phyloP scores from a whole-genome alignment of 805 yeast species.

The Pachysolen tannophilus region DNA sequence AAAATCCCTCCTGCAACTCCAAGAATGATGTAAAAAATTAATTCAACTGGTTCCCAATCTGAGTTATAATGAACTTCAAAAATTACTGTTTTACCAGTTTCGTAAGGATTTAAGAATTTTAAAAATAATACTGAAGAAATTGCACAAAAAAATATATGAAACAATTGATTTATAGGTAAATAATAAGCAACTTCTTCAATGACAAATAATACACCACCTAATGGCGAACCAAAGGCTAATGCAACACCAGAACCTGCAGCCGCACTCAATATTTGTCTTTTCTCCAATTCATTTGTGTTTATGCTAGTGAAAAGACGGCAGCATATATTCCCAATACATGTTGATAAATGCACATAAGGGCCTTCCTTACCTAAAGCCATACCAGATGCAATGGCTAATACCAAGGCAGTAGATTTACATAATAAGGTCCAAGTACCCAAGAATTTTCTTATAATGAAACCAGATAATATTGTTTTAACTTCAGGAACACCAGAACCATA shows the following conservation, averaged over 20 bases:
- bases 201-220: slow-evolving; percentile 50
- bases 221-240: slow-evolving; percentile 51
- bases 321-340: slow-evolving; percentile 50
- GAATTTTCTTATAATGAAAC: slow-evolving; percentile 46
- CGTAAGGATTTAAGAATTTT: slow-evolving; percentile 48
- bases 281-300: slow-evolving; percentile 37
- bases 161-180: slow-evolving; percentile 44
- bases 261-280: slow-evolving; percentile 47
- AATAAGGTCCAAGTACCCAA: slow-evolving; percentile 44
- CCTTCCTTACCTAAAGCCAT: slow-evolving; percentile 54
- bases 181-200: slow-evolving; percentile 51
- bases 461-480: slow-evolving; percentile 51
- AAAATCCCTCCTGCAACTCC: slow-evolving; percentile 47
- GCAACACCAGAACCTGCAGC: slow-evolving; percentile 55
- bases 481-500: slow-evolving; percentile 58
- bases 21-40: slow-evolving; percentile 34
- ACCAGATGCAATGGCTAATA: slow-evolving; percentile 50
- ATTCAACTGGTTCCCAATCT: slow-evolving; percentile 45
- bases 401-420: slow-evolving; percentile 37
- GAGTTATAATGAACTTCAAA: slow-evolving; percentile 42
- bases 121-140: slow-evolving; percentile 43
- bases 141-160: slow-evolving; percentile 49
- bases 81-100: slow-evolving; percentile 49
- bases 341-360: slow-evolving; percentile 52
- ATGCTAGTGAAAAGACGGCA: slow-evolving; percentile 38